Base-by-base conservation (phyloP, 2,329 filamentous ascomycete species). In the Fusarium staphyleae region DNA sequence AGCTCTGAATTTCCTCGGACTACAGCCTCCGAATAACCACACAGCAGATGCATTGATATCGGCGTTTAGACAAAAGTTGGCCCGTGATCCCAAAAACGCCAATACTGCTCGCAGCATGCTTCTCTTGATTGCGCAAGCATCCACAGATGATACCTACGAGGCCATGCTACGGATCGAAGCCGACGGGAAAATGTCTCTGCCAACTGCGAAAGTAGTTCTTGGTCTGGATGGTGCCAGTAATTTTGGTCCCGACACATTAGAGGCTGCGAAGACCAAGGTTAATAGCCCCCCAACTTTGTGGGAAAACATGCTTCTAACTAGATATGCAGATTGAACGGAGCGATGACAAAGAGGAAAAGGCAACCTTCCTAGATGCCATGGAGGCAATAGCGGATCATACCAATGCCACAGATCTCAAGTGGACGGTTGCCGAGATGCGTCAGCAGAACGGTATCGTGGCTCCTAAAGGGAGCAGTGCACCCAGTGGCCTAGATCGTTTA, bases 21-120 rank as follows among this genome's bases (percentile, higher is more conserved):
- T 76, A 10, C 66, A 65, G 16, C 72, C 73, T 1, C 69, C 69
- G 3, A 75, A 75, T 33, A 72, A 68, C 30, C 69, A 76, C 47
- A 63, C 52, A n/a, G 68, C 69, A 12, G 71, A 73, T 2, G 55
- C 66, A n/a, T 58, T 75, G 26, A 68, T 74, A 11, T 54, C 67
- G 11, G 72, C 74, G 3, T 76, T 74, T 37, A 61, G 74, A 44
- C 56, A 63, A 16, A 75, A 72, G 52, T 28, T 76, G 26, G 57
- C 63, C 1, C 50, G 57, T 18, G 64, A 70, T n/a, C 74, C 74
- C 5, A 65, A 60, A 10, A 62, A 69, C 18, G 72, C 71, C 3
- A 58, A 45, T 12, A 68, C 66, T 3, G 72, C 72, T 3, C 66
- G 69, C 5, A 65, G 55, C 10, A 74, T 75, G 69, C 59, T 76